phyloP scores from a whole-genome alignment of 352 stramenopile genomes.

The Globisporangium polare region DNA sequence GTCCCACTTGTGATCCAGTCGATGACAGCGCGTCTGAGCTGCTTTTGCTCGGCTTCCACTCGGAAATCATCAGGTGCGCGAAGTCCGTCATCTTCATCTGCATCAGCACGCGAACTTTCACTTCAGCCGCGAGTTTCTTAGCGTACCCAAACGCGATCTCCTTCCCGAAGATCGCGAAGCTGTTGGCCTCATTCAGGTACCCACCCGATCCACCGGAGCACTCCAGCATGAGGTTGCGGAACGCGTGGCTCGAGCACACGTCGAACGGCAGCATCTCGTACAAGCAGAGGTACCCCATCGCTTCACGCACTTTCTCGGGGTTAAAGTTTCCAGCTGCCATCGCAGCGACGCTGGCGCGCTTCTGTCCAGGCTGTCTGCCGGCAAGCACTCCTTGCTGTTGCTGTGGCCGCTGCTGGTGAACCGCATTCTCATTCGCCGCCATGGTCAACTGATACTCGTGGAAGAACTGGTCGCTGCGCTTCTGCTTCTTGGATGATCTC shows the following conservation, averaged over 20 bases:
- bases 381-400: neutral
- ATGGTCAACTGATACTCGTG: conserved; percentile 28
- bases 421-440: neutral
- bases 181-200: conserved; percentile 35
- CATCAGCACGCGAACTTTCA: conserved; percentile 38
- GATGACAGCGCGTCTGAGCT: neutral
- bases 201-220: conserved; percentile 36
- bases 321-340: conserved; percentile 23
- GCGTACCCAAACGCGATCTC: conserved; percentile 40
- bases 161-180: conserved; percentile 37
- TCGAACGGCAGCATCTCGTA: conserved; percentile 71
- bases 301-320: conserved; percentile 55
- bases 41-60: conserved; percentile 30
- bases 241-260: conserved; percentile 52
- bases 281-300: conserved; percentile 53
- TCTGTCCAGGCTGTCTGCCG: neutral
- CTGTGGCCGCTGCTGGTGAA: conserved; percentile 16
- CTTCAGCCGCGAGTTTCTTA: conserved; percentile 53
- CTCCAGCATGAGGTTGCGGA: conserved; percentile 53
- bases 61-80: conserved; percentile 49
- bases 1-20: neutral
- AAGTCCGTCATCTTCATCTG: conserved; percentile 63
- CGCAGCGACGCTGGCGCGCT: neutral
- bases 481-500: conserved; percentile 33
- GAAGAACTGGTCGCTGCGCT: conserved; percentile 36